Percentiles rank a stretch among this genome's conserved stretches.
These are phyloP conservation scores for Pseudocercospora cruenta DNA, from an alignment of 2,329 filamentous ascomycete species.

Conservation along the genomic window DNA sequence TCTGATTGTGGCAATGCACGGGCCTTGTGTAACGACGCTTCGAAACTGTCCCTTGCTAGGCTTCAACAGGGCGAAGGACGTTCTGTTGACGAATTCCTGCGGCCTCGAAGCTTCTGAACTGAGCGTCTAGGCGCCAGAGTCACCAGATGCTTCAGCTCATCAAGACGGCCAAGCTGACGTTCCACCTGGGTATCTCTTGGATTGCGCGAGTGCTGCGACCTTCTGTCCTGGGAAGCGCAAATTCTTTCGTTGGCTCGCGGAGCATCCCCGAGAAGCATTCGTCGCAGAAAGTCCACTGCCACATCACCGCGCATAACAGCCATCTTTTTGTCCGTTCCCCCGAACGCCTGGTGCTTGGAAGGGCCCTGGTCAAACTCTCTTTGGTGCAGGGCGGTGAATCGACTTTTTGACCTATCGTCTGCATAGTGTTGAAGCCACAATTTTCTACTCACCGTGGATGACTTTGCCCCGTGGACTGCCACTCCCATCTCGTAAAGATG, in stretches of 20 bases:
- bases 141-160: not conserved
- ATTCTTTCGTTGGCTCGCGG: not conserved
- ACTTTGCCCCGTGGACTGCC: not conserved
- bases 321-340: not conserved
- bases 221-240: not conserved
- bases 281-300: not conserved
- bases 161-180: not conserved
- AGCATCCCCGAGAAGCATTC: not conserved
- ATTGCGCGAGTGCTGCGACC: not conserved
- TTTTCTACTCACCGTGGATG: not conserved
- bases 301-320: not conserved
- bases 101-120: not conserved
- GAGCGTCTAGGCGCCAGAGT: too few species aligned
- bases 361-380: not conserved
- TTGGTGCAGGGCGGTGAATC: not conserved
- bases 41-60: not conserved
- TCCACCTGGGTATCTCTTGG: not conserved
- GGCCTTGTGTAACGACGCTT: not conserved
- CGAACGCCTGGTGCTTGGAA: not conserved
- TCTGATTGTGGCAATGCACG: not conserved
- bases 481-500: not conserved
- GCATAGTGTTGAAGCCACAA: not conserved
- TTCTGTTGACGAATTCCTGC: not conserved
- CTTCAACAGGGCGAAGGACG: not conserved
- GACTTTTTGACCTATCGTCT: not conserved